Percentiles rank a stretch among this genome's conserved stretches.
These are phyloP conservation scores for Diddensiella transvaalensis DNA, from an alignment of 805 yeast species.

Conservation along the genomic window DNA sequence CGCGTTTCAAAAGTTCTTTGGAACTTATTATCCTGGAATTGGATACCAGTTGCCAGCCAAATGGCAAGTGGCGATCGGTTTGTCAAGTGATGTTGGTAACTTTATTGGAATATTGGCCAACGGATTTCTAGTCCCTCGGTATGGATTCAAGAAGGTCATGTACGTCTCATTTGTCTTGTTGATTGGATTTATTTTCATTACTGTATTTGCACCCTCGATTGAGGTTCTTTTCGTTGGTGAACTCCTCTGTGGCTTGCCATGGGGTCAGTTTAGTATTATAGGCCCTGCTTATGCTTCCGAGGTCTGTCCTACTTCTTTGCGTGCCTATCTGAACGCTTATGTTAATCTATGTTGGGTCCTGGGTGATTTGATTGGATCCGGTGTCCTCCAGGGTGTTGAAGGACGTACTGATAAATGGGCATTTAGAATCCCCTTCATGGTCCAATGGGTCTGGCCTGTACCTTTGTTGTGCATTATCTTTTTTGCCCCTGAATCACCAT, in stretches of 20 bases:
- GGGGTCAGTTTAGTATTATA: constrained; percentile 52
- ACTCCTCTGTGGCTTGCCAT: constrained; percentile 39
- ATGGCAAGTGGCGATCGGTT: constrained; percentile 11
- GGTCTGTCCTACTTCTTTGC: constrained; percentile 48
- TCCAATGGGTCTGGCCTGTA: constrained; percentile 59
- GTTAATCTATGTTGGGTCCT: constrained; percentile 52
- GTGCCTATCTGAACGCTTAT: constrained; percentile 48
- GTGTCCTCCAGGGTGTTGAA: constrained; percentile 43
- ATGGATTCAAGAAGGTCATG: constrained; percentile 45
- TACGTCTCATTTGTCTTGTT: constrained; percentile 36
- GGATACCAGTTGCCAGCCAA: constrained; percentile 9
- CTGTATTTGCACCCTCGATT: constrained; percentile 43
- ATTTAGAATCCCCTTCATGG: constrained; percentile 51
- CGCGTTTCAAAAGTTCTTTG: constrained; percentile 41
- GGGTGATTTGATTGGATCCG: constrained; percentile 54
- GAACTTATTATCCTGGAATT: constrained; percentile 21
- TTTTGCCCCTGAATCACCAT: constrained; percentile 55
- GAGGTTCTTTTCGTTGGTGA: constrained; percentile 35
- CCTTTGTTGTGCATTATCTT: constrained; percentile 37
- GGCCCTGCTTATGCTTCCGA: constrained; percentile 52
- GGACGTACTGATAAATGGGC: constrained; percentile 34
- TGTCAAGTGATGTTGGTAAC: constrained; percentile 33
- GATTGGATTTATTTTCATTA: constrained; percentile 41
- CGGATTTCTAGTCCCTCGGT: constrained; percentile 42
- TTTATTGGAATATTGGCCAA: constrained; percentile 45